A percentile compares a stretch with the other conserved stretches of the same genome.
These are phyloP conservation scores for Prunus mongolica DNA, from an alignment of 306 rosid species.

Conservation along the genomic window DNA sequence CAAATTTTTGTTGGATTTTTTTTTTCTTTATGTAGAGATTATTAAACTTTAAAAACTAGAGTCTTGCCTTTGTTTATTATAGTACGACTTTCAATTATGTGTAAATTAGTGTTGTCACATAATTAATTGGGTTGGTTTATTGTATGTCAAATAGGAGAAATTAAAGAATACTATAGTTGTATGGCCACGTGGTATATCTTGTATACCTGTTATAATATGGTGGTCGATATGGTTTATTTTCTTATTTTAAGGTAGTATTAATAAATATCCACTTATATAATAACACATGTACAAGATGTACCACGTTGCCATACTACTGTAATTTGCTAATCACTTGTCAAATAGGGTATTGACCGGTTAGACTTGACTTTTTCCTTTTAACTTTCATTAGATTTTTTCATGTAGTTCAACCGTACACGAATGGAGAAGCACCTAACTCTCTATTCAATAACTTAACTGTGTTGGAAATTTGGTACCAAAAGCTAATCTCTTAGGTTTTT, in stretches of 20 bases:
- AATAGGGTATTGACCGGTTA: conserved; percentile 13
- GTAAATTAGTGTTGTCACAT: neutral
- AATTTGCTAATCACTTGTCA: neutral
- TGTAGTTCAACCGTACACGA: conserved; percentile 32
- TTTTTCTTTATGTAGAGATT: neutral
- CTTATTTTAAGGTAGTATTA: rapidly evolving
- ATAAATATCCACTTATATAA: too few species aligned
- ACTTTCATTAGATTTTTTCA: neutral
- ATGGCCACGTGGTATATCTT: too few species aligned
- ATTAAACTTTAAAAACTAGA: neutral
- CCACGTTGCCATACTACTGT: rapidly evolving
- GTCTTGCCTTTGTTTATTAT: neutral
- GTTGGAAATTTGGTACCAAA: neutral
- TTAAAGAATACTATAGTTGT: too few species aligned
- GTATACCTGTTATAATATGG: too few species aligned
- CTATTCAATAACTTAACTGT: neutral
- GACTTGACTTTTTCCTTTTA: conserved; percentile 8
- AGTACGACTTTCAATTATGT: neutral
- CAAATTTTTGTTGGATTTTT: neutral
- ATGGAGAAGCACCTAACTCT: neutral
- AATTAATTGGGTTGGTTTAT: conserved; percentile 3
- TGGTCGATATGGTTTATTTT: rapidly evolving
- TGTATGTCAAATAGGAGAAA: too few species aligned
- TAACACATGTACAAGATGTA: too few species aligned
- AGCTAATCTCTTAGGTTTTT: neutral